Evolutionary conservation across 305 asterid species (phyloP), one percentile per base, ranked within the genome.

Genomic region (Solanum hybrid): DNA sequence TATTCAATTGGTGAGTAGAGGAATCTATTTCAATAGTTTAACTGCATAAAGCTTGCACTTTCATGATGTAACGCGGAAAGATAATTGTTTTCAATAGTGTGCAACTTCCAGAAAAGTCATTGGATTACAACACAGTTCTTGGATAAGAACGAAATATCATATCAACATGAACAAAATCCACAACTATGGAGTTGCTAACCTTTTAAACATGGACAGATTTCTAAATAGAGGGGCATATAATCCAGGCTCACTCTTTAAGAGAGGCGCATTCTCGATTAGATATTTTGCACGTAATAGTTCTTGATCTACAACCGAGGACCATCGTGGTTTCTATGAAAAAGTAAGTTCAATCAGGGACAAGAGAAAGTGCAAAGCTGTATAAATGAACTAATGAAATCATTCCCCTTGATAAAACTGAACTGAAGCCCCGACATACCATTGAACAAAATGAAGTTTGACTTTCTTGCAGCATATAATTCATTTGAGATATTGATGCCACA

Each of bases 171-270:
- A 80, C 13, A 80, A 80, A 40, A 80, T 40, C 86, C 24, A 80
- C 24, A 40, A 38, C 13, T 37, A 37, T 37, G 60, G 34, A 29
- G 29, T n/a, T 12, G 32, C 75, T 56, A 86, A 92, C 95, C 92
- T 92, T 90, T 73, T 88, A 81, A 93, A 93, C 91, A 79, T 87
- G 34, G 93, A 91, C 42, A 86, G 14, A 69, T 92, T 92, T 66
- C 92, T 88, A 86, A 89, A 93, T 13, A 92, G 86, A 89, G 93
- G 92, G 34, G 88, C 91, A 73, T 91, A 89, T 36, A 92, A 89
- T 26, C 86, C 92, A 29, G 91, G 88, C 66, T 86, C 79, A 27
- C 77, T 32, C 29, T 85, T 79, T 37, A 91, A 42, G 4, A 91
- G 85, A 14, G 92, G 90, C 10, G 92, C 90, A 82, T 85, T 89